phyloP scores from a whole-genome alignment of 2,329 filamentous ascomycete species.

The Blastomyces parvus region DNA sequence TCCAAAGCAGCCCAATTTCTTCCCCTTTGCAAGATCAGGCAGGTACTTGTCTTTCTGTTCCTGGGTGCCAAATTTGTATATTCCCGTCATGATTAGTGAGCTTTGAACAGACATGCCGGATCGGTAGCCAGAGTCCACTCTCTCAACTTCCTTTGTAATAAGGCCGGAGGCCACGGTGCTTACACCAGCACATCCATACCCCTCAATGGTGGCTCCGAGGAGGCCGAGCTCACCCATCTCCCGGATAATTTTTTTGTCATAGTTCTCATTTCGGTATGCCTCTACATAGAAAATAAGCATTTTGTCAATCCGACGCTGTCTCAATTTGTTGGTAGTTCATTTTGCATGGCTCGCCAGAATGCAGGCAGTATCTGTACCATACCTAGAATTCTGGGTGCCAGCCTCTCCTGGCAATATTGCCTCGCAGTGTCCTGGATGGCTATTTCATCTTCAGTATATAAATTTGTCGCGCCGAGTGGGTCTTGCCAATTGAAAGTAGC shows the following conservation, averaged over 20 bases:
- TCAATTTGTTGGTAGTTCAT: not conserved
- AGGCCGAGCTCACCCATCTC: conserved; percentile 93
- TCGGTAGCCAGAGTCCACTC: conserved; percentile 83
- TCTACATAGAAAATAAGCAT: conserved; percentile 41
- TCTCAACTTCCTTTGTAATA: conserved; percentile 82
- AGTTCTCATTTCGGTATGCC: conserved; percentile 77
- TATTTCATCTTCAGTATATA: conserved; percentile 82
- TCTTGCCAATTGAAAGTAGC: conserved; percentile 79
- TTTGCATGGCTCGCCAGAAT: not conserved
- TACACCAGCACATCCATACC: conserved; percentile 79
- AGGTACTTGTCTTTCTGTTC: conserved; percentile 82
- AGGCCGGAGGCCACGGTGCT: conserved; percentile 81
- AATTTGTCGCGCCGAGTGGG: conserved; percentile 61
- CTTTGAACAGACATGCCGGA: conserved; percentile 92
- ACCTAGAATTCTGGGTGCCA: conserved; percentile 81
- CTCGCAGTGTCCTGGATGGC: conserved; percentile 86
- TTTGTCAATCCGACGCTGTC: not conserved
- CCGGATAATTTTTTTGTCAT: conserved; percentile 72
- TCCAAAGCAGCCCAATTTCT: conserved; percentile 75
- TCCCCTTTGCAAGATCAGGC: conserved; percentile 71
- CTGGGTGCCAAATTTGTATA: conserved; percentile 74
- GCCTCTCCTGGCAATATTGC: conserved; percentile 82
- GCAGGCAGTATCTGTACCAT: conserved; percentile 26
- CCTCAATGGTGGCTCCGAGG: conserved; percentile 73
- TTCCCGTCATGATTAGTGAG: conserved; percentile 86